Conservation (phyloP, 345 rosid species). For the Leavenworthia alabamica region DNA sequence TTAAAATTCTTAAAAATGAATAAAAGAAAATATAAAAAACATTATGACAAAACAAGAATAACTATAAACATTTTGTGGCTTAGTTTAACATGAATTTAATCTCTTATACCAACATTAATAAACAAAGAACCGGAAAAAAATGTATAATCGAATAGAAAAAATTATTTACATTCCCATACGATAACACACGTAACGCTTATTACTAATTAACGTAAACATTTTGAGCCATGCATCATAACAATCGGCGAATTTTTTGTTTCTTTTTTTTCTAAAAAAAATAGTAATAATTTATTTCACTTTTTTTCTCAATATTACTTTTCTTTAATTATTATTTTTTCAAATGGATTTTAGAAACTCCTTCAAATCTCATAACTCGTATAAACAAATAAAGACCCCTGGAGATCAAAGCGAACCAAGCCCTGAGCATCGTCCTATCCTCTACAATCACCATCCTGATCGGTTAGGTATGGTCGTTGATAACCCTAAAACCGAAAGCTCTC, state of each 20-base stretch:
- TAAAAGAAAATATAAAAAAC: neutral
- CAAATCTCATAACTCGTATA: constrained; percentile 39
- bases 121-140: neutral
- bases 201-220: constrained; percentile 4
- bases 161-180: no score
- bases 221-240: constrained; percentile 24
- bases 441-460: constrained; percentile 6
- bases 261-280: constrained; percentile 8
- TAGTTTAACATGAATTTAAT: neutral
- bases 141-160: no score
- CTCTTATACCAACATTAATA: neutral
- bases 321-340: neutral
- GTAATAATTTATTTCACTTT: constrained; percentile 3
- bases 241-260: constrained; percentile 26
- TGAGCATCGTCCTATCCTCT: constrained; percentile 57
- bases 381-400: constrained; percentile 25
- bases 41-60: neutral
- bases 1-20: neutral
- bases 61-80: neutral
- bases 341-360: constrained; percentile 48
- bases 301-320: neutral
- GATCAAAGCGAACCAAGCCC: constrained; percentile 14
- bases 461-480: neutral
- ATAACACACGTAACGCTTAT: constrained; percentile 12
- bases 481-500: constrained; percentile 8